Base-by-base conservation (phyloP, 768 basidiomycete genomes). In the Jaapia argillacea region DNA sequence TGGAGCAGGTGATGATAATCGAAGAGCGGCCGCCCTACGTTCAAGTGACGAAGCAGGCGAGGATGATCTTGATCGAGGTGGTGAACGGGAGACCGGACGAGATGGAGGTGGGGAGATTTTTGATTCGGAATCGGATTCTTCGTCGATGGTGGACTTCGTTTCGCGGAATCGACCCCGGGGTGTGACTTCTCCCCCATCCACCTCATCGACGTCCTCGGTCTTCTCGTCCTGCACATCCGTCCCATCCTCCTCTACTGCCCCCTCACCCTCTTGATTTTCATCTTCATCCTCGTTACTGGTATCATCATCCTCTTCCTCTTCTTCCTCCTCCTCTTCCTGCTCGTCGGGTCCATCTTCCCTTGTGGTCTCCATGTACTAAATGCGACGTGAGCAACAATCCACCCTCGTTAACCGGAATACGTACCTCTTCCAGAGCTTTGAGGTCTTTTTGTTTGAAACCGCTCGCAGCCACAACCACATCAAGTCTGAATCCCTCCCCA, bases 381-480 rank as follows among this genome's bases (percentile, higher is more conserved):
- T 52, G 50, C 48, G 25, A 14, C 41, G 23, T 54, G 14, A 46
- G 24, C 40, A 49, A 53, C 43, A 50, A 41, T 45, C 41, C 49
- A 49, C 25, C 46, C 46, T 25, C 54, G 48, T 27, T 43, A 40
- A 41, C 51, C 53, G 42, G 58, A 46, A 47, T 48, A 42, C 76
- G 55, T 47, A 93, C 93, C 70, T 91, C 81, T 62, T 92, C 89
- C 44, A 97, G 65, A 33, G 75, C 64, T 55, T 79, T 77, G 71
- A 87, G 79, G 56, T 94, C 83, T 54, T 81, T 82, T 51, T 82
- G 72, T 47, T 79, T 80, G 62, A 94, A 97, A 21, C 94, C 94
- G 67, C 90, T 94, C 2, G 96, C 96, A 40, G 85, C 85, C 4
- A 97, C 93, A 51, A 88, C 74, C 16, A 96, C 80, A 66, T 99